Percentiles rank a stretch among this genome's conserved stretches.
phyloP scores from a whole-genome alignment of 495 filamentous ascomycete species.

The Staphylotrichum longicolle region DNA sequence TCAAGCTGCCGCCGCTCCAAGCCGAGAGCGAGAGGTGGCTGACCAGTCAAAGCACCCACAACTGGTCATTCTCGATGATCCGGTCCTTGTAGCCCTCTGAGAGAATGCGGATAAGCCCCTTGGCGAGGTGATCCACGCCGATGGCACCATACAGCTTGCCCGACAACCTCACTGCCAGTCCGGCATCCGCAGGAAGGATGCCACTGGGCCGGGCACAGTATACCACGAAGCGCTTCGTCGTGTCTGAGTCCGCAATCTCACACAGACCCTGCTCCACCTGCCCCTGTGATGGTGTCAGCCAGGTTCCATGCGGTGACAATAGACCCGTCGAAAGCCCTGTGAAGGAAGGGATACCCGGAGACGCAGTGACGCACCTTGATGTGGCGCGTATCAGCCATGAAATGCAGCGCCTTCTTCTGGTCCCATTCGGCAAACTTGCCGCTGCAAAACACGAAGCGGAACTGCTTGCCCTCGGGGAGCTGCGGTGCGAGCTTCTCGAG shows the following conservation, averaged over 20 bases:
- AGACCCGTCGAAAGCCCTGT: too few species aligned
- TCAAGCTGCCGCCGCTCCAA: too few species aligned
- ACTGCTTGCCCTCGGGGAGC: slow-evolving; percentile 34
- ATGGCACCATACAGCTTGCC: slow-evolving; percentile 29
- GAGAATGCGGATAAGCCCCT: slow-evolving; percentile 40
- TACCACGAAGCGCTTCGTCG: slow-evolving; percentile 29
- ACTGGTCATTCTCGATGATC: slow-evolving; percentile 34
- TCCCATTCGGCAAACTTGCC: slow-evolving; percentile 49
- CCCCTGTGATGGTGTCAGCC: slow-evolving; percentile 35
- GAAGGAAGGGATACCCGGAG: too few species aligned
- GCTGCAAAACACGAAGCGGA: slow-evolving; percentile 54
- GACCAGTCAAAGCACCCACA: slow-evolving; percentile 31
- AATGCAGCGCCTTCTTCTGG: slow-evolving; percentile 43
- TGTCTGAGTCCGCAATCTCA: slow-evolving; percentile 32
- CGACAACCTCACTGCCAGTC: slow-evolving; percentile 30
- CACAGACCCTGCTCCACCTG: slow-evolving; percentile 43
- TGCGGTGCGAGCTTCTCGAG: slow-evolving; percentile 22
- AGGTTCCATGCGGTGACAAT: too few species aligned
- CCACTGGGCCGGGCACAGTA: slow-evolving; percentile 34
- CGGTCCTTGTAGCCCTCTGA: slow-evolving; percentile 37
- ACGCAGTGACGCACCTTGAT: slow-evolving; percentile 41
- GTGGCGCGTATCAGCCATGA: slow-evolving; percentile 42
- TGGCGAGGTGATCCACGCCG: slow-evolving; percentile 41
- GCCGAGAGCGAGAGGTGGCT: too few species aligned
- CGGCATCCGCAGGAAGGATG: slow-evolving; percentile 39